Conservation (phyloP, 306 rosid species). For the Senna tora region DNA sequence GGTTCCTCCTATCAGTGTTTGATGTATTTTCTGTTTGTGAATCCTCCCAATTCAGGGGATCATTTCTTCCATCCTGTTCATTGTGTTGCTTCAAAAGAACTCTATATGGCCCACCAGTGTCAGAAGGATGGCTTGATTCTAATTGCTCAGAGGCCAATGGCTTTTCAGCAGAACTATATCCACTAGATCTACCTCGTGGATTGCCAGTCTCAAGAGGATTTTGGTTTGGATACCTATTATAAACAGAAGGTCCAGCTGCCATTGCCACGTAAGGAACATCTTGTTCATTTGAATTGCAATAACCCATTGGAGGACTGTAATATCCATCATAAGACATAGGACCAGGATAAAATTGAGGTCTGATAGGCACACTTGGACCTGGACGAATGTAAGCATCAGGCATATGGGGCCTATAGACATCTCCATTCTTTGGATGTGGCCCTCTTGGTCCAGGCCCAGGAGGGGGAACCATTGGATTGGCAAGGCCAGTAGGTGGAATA, state of each 20-base stretch:
- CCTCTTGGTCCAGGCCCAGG: slow-evolving; percentile 75
- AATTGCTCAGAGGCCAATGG: slow-evolving; percentile 53
- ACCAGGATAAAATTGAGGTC: slow-evolving; percentile 88
- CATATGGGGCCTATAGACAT: slow-evolving; percentile 81
- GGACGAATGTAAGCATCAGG: slow-evolving; percentile 80
- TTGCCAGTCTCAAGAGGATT: slow-evolving; percentile 59
- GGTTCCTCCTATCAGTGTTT: slow-evolving; percentile 47
- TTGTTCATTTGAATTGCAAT: slow-evolving; percentile 70
- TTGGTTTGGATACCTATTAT: slow-evolving; percentile 66
- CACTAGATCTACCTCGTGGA: slow-evolving; percentile 67
- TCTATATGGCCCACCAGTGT: slow-evolving; percentile 71
- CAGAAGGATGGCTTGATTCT: slow-evolving; percentile 65
- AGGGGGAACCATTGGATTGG: slow-evolving; percentile 64
- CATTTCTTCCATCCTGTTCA: slow-evolving; percentile 62
- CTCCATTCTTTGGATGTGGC: slow-evolving; percentile 74
- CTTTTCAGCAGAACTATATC: slow-evolving; percentile 55
- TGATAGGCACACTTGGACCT: slow-evolving; percentile 60
- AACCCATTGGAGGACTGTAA: slow-evolving; percentile 73
- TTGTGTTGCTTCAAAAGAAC: slow-evolving; percentile 83
- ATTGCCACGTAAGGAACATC: slow-evolving; percentile 78
- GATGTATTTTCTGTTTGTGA: slow-evolving; percentile 40
- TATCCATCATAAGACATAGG: slow-evolving; percentile 77
- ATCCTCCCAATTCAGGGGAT: slow-evolving; percentile 58
- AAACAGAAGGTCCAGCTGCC: slow-evolving; percentile 59
- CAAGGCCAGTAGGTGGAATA: slow-evolving; percentile 65